These are phyloP conservation scores for Trypanosoma boissoni DNA, from an alignment of 208 protist species.

Conservation along the genomic window DNA sequence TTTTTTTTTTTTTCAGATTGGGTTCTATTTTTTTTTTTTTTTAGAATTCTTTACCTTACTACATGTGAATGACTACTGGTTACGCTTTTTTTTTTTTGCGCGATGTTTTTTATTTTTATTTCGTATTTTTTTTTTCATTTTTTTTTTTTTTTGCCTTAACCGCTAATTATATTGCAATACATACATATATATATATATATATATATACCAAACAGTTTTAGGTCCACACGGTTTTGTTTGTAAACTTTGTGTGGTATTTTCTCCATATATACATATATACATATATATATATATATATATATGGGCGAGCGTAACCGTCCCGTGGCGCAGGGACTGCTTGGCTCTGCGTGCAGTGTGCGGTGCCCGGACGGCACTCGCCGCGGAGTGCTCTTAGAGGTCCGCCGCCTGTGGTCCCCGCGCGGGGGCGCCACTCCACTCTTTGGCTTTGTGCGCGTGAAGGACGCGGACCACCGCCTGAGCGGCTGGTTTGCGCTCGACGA, in stretches of 20 bases:
- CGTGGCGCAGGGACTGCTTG: constrained; percentile 1
- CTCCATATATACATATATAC: no score
- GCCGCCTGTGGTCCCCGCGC: constrained; percentile 46
- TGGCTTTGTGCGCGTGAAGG: constrained; percentile 78
- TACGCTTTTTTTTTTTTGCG: no score
- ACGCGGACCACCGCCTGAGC: constrained; percentile 70
- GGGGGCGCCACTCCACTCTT: constrained; percentile 26
- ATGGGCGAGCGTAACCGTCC: constrained; percentile 1
- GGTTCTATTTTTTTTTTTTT: no score
- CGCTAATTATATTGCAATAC: not conserved
- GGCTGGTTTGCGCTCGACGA: constrained; percentile 62
- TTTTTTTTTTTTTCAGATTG: no score
- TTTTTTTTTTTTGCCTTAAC: not conserved
- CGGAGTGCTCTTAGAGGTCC: constrained; percentile 60
- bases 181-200: constrained; percentile 4
- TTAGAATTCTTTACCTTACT: no score
- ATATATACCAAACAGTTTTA: constrained; percentile 12
- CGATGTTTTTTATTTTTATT: no score
- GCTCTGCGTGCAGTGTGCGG: constrained; percentile 25
- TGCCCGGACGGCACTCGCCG: constrained; percentile 18
- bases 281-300: constrained; percentile 9
- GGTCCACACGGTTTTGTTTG: no score
- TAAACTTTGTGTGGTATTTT: no score
- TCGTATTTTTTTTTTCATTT: not conserved
- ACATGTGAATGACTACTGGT: no score